These are phyloP conservation scores for Leccinum incarnatum DNA, from an alignment of 768 basidiomycete genomes.

Conservation along the genomic window DNA sequence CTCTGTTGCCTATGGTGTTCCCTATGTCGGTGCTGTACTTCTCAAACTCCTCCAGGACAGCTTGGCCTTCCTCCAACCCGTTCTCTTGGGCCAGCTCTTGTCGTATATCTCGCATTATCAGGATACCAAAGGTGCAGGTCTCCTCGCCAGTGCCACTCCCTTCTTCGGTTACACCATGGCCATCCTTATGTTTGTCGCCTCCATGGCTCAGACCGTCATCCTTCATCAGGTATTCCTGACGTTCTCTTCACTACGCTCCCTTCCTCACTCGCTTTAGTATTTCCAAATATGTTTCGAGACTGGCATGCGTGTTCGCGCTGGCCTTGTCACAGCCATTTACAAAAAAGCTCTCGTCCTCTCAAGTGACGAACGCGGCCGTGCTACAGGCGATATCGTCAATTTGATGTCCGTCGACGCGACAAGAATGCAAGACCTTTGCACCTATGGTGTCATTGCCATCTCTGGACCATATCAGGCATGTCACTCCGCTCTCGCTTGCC, in stretches of 20 bases:
- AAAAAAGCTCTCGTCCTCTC: slow-evolving; percentile 82
- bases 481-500: not conserved
- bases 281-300: slow-evolving; percentile 82
- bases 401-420: slow-evolving; percentile 87
- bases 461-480: slow-evolving; percentile 82
- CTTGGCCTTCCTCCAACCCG: slow-evolving; percentile 83
- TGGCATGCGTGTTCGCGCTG: slow-evolving; percentile 92
- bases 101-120: slow-evolving; percentile 82
- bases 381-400: slow-evolving; percentile 92
- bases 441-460: slow-evolving; percentile 79
- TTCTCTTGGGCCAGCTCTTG: slow-evolving; percentile 76
- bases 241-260: not conserved
- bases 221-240: slow-evolving; percentile 63
- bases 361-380: slow-evolving; percentile 76
- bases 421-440: slow-evolving; percentile 75
- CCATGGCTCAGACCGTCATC: slow-evolving; percentile 74
- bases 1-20: slow-evolving; percentile 72
- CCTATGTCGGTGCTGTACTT: slow-evolving; percentile 57
- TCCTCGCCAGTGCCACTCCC: slow-evolving; percentile 30
- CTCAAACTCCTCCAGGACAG: slow-evolving; percentile 81
- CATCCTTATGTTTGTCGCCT: slow-evolving; percentile 73
- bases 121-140: slow-evolving; percentile 34
- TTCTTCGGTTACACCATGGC: slow-evolving; percentile 78
- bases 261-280: slow-evolving; percentile 46
- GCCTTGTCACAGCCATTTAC: slow-evolving; percentile 84